A percentile compares a stretch with the other conserved stretches of the same genome.
Evolutionary conservation across 2,329 filamentous ascomycete genomes (phyloP).

Genomic region (Pseudopithomyces chartarum): DNA sequence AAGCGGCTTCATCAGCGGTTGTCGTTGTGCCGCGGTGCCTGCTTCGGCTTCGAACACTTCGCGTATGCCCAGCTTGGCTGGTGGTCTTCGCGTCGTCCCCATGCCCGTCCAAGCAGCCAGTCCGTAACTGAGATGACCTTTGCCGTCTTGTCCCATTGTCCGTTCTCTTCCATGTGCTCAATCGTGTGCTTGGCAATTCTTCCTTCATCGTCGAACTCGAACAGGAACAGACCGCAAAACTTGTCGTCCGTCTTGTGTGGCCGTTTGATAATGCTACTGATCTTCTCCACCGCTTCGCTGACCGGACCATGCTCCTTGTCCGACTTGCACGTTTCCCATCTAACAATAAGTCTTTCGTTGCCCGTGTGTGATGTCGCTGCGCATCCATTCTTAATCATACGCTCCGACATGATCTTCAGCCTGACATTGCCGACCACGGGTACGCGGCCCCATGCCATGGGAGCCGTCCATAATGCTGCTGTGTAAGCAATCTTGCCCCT

Average conservation of each 20-base stretch:
- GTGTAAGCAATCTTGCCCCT: conserved; percentile 89
- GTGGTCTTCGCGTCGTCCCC: conserved; percentile 53
- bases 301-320: conserved; percentile 51
- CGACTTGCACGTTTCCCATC: conserved; percentile 76
- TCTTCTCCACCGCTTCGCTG: conserved; percentile 59
- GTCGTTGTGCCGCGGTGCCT: conserved; percentile 1
- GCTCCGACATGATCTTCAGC: conserved; percentile 85
- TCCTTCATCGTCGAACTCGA: conserved; percentile 90
- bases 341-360: conserved; percentile 84
- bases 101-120: conserved; percentile 85
- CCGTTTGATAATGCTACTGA: conserved; percentile 61
- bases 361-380: conserved; percentile 44
- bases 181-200: conserved; percentile 87
- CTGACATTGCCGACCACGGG: conserved; percentile 89
- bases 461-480: conserved; percentile 93
- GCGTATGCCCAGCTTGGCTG: conserved; percentile 51
- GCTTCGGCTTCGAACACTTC: conserved; percentile 21
- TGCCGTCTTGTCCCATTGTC: conserved; percentile 81
- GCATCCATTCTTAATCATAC: conserved; percentile 70
- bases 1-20: conserved; percentile 2
- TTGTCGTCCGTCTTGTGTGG: conserved; percentile 59
- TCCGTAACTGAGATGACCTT: conserved; percentile 91
- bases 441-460: conserved; percentile 92
- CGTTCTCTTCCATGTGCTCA: conserved; percentile 85
- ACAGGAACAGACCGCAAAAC: conserved; percentile 91